Conservation (phyloP, 1,139 yeast genomes). For the Scheffersomyces cryptocercus region DNA sequence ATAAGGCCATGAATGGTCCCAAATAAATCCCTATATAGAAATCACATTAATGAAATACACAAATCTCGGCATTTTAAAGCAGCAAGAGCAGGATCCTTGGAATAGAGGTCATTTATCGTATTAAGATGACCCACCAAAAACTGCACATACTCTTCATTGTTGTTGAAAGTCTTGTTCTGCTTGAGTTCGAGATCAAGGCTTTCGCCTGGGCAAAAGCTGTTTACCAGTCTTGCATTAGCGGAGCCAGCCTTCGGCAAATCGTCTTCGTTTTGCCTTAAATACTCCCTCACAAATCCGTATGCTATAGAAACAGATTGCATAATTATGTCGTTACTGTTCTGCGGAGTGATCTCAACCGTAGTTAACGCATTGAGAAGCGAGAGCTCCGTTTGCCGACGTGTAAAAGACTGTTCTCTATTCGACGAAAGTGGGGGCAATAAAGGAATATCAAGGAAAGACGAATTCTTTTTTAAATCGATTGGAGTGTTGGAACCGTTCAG, state of each 20-base stretch:
- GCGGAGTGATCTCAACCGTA: not conserved
- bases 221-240: no score
- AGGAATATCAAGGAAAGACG: no score
- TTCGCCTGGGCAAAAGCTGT: no score
- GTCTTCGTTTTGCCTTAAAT: no score
- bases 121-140: constrained; percentile 12
- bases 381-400: constrained; percentile 34
- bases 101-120: constrained; percentile 7
- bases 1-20: no score
- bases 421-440: constrained; percentile 30
- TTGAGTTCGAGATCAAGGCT: no score
- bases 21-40: no score
- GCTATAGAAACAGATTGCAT: constrained; percentile 6
- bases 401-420: constrained; percentile 28
- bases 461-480: no score
- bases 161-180: constrained; percentile 1
- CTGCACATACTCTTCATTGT: constrained; percentile 12
- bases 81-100: constrained; percentile 9
- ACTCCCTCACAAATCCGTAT: constrained; percentile 6
- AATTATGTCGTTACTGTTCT: constrained; percentile 3
- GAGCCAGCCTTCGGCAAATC: no score
- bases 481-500: no score
- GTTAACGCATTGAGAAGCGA: constrained; percentile 22
- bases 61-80: constrained; percentile 14
- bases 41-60: no score